Percentiles rank a stretch among this genome's conserved stretches.
These are phyloP conservation scores for Blastocystis sp. DNA, from an alignment of 352 stramenopile species.

Conservation along the genomic window DNA sequence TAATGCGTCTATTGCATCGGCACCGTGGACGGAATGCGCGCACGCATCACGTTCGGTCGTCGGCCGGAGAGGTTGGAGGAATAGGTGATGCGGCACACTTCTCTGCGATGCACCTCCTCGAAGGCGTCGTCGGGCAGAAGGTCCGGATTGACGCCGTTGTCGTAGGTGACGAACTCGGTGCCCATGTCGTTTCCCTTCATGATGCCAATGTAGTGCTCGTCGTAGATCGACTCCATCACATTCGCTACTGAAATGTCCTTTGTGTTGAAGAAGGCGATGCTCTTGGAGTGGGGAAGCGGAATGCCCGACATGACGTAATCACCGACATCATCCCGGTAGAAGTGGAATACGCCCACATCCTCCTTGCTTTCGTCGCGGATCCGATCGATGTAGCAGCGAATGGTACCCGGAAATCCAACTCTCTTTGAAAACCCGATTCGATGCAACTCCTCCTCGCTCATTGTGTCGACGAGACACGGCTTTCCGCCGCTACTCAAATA, in stretches of 20 bases:
- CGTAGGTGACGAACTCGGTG: slow-evolving; percentile 64
- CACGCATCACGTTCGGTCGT: slow-evolving; percentile 30
- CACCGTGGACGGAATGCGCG: slow-evolving; percentile 3
- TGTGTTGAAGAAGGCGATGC: slow-evolving; percentile 25
- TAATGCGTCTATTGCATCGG: not conserved
- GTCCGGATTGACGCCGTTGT: slow-evolving; percentile 60
- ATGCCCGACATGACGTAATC: slow-evolving; percentile 34
- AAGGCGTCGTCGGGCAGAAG: slow-evolving; percentile 46
- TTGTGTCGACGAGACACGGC: slow-evolving; percentile 19
- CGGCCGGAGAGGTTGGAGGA: slow-evolving; percentile 8
- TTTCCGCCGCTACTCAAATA: slow-evolving; percentile 45
- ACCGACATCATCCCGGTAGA: slow-evolving; percentile 38
- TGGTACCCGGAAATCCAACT: slow-evolving; percentile 16
- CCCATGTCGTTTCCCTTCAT: slow-evolving; percentile 64
- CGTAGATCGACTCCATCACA: slow-evolving; percentile 4
- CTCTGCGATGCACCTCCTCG: slow-evolving; percentile 7
- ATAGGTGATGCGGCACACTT: slow-evolving; percentile 54
- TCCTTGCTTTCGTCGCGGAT: not conserved
- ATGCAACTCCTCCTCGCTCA: slow-evolving; percentile 10
- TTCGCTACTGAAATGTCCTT: not conserved
- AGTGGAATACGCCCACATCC: not conserved
- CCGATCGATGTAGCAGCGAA: slow-evolving; percentile 44
- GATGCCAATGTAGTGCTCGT: slow-evolving; percentile 45
- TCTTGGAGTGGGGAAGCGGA: not conserved
- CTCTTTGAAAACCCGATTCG: not conserved